Evolutionary conservation across 495 filamentous ascomycete genomes (phyloP), one percentile per base, ranked within the genome.

Genomic region (Recurvomyces mirabilis): DNA sequence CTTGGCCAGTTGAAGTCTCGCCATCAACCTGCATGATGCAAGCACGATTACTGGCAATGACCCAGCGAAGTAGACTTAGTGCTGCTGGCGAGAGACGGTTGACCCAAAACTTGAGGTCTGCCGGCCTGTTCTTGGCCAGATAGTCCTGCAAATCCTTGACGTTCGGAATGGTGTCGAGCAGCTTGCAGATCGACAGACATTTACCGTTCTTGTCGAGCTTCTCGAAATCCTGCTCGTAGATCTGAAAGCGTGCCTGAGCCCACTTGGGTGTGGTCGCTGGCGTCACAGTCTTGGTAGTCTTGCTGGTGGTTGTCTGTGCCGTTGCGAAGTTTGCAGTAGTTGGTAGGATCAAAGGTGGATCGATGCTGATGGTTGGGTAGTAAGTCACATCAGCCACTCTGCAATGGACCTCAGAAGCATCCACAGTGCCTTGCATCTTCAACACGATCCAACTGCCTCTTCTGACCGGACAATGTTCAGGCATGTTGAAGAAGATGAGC

Each of bases 31-130:
- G 78, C 35, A 85, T 68, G 42, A 96, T 93, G 50, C 78, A 89
- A 1, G 88, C 91, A 28, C 85, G 69, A 55, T 94, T 94, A 0
- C 87, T 93, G 1, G 86, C 84, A 41, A 96, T 78, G 48, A 96
- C 84, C 89, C 89, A 94, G 45, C 82, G 73, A 14, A 94, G 66
- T 5, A 93, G 56, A 21, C 77, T 74, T 4, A 84, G 57, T 1
- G 82, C 76, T 5, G 82, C 68, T 3, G 78, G 80, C 1, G 77
- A 73, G 10, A 94, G 69, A 13, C 68, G 67, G 0, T 74, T 65
- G 0, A 62, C 55, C 82, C 84, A 93, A 10, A 64, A 61, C 19
- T 65, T 62, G 19, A 94, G 65, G 29, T 65, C 31, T 62, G 64
- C 17, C 50, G 62, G 40, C 58, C 56, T 5, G 47, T 51, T 38